Conservation (phyloP, 306 rosid species). For the Begonia fuchsioides region DNA sequence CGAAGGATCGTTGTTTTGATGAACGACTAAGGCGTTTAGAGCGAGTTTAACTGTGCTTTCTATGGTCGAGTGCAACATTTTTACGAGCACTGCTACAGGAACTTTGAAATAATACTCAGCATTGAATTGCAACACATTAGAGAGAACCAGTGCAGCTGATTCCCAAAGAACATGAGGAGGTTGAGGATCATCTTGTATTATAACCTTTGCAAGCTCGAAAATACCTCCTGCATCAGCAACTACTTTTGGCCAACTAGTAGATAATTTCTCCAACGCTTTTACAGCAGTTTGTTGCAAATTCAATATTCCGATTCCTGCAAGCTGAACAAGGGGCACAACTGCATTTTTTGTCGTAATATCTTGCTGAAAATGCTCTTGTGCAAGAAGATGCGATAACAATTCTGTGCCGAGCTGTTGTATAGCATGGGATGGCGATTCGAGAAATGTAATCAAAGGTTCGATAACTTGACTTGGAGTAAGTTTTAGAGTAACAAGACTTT, state of each 20-base stretch:
- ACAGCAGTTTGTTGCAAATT: conserved; percentile 88
- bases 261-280: conserved; percentile 78
- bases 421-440: conserved; percentile 88
- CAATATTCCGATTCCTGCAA: conserved; percentile 93
- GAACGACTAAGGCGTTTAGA: conserved; percentile 63
- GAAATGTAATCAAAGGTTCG: conserved; percentile 77
- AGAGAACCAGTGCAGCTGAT: conserved; percentile 89
- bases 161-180: conserved; percentile 92
- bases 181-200: conserved; percentile 92
- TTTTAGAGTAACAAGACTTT: conserved; percentile 74
- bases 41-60: conserved; percentile 68
- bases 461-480: conserved; percentile 95
- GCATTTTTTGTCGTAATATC: conserved; percentile 90
- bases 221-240: conserved; percentile 97
- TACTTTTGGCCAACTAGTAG: conserved; percentile 87
- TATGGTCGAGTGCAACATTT: conserved; percentile 67
- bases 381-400: conserved; percentile 85
- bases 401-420: conserved; percentile 99
- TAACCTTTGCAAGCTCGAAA: conserved; percentile 88
- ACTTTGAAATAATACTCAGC: conserved; percentile 80
- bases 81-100: conserved; percentile 90
- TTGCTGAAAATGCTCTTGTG: conserved; percentile 92
- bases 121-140: conserved; percentile 57
- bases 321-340: conserved; percentile 92
- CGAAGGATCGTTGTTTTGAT: conserved; percentile 58